phyloP scores from a whole-genome alignment of 1,139 yeast genomes.

The Blastobotrys persicus region DNA sequence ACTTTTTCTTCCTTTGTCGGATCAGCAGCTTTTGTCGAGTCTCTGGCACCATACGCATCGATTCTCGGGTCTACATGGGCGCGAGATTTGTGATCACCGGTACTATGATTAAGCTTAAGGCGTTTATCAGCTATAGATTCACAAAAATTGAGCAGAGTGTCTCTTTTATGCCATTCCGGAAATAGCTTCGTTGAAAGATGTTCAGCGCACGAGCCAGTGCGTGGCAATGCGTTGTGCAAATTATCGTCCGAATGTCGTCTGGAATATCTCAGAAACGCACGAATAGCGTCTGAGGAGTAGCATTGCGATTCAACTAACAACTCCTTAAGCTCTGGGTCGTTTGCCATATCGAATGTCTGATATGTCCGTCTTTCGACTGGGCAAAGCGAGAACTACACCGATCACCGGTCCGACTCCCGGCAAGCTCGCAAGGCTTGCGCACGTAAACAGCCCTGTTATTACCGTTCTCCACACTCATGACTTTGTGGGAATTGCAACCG shows the following conservation, averaged over 20 bases:
- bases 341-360: not conserved
- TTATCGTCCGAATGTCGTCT: conserved; percentile 31
- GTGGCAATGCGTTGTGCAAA: conserved; percentile 26
- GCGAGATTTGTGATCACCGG: not conserved
- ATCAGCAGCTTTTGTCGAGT: conserved; percentile 19
- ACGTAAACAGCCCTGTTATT: not conserved
- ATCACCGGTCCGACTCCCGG: not conserved
- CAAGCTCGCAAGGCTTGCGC: not conserved
- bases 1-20: conserved; percentile 24
- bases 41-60: conserved; percentile 39
- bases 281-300: conserved; percentile 26
- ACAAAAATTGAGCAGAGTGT: conserved; percentile 33
- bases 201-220: conserved; percentile 31
- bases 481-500: not conserved
- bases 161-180: conserved; percentile 37
- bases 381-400: not conserved
- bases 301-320: conserved; percentile 28
- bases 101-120: not conserved
- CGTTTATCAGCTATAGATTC: conserved; percentile 28
- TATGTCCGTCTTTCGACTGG: not conserved
- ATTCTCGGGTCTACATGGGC: conserved; percentile 32
- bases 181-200: conserved; percentile 29
- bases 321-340: conserved; percentile 19
- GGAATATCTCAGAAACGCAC: conserved; percentile 29
- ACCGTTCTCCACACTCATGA: no score